Evolutionary conservation across 2,329 filamentous ascomycete genomes (phyloP).

Genomic region (Pseudocercospora vitis): DNA sequence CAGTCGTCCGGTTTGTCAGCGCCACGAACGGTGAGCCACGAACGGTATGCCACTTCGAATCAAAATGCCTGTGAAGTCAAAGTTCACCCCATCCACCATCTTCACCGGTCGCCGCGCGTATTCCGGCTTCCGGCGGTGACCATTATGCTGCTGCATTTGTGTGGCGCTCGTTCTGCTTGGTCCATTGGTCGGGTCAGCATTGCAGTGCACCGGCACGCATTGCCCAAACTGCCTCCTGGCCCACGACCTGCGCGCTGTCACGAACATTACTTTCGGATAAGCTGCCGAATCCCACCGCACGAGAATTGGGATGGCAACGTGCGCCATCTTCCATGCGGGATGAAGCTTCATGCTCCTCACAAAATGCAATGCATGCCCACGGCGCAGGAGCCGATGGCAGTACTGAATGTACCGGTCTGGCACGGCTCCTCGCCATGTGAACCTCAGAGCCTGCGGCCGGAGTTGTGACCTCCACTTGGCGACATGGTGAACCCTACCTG

Average conservation of each 20-base stretch:
- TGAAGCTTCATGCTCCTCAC: constrained; percentile 1
- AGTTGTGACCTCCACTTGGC: background rate
- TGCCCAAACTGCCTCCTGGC: constrained; percentile 7
- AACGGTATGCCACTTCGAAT: constrained; percentile 5
- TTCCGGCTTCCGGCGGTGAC: background rate
- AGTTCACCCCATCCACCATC: background rate
- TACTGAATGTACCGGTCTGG: constrained; percentile 3
- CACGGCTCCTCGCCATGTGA: too few relatives aligned
- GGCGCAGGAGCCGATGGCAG: constrained; percentile 1
- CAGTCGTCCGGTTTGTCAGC: too few relatives aligned
- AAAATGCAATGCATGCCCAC: background rate
- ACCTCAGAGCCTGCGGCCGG: background rate
- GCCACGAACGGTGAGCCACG: too few relatives aligned
- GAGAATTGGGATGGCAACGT: background rate
- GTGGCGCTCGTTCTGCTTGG: constrained; percentile 1
- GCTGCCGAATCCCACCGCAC: background rate
- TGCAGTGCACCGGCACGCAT: background rate
- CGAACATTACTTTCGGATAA: background rate
- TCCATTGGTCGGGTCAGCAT: constrained; percentile 2
- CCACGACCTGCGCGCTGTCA: background rate
- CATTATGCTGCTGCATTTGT: background rate
- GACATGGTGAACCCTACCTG: background rate
- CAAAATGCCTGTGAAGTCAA: background rate
- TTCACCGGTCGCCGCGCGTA: constrained; percentile 2
- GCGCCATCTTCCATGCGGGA: constrained; percentile 1